Base-by-base conservation (phyloP, 495 filamentous ascomycete genomes). In the Trichoderma asperelloides region DNA sequence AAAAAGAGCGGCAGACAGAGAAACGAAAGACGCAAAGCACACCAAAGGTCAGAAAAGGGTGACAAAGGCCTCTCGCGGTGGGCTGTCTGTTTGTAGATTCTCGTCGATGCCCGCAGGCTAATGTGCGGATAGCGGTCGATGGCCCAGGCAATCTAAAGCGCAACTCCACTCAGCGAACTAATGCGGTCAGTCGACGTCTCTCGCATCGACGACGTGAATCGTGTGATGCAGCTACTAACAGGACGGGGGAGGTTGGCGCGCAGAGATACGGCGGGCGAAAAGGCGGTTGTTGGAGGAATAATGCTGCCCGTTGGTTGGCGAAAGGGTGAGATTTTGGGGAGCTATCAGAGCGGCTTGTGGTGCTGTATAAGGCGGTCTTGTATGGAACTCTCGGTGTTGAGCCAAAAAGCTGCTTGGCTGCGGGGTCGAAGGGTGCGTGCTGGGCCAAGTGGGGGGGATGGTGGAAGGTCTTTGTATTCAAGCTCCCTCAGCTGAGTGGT, bases 121-220 rank as follows among this genome's bases (percentile, higher is more conserved):
- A 60, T 27, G 25, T 60, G 25, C 55, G 55, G 55, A 16, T 60
- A 60, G 49, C 49, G 21, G 23, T 57, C 49, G 49, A 57, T 18
- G 47, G 47, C 13, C 15, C 47, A 51, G n/a, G n/a, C 49, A 57
- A 18, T 21, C 55, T 30, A 60, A 60, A 27, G 11, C 12, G 25
- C 55, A 60, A 60, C 55, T 60, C 55, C 55, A 60, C 55, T 28
- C 55, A 15, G 25, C 55, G 27, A 60, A 60, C 55, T 60, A 60
- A 27, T 15, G 25, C 11, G 25, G 55, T 60, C 55, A 60, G 55
- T 18, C 16, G 49, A 55, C n/a, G 21, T 55, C n/a, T 23, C 49
- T 23, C 49, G n/a, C 49, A 55, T 16, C 49, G 21, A 55, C 12
- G n/a, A 21, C 9, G 49, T n/a, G 21, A 21, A 55, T 55, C 41